phyloP scores from a whole-genome alignment of 495 filamentous ascomycete genomes.

The Neurospora sp. region DNA sequence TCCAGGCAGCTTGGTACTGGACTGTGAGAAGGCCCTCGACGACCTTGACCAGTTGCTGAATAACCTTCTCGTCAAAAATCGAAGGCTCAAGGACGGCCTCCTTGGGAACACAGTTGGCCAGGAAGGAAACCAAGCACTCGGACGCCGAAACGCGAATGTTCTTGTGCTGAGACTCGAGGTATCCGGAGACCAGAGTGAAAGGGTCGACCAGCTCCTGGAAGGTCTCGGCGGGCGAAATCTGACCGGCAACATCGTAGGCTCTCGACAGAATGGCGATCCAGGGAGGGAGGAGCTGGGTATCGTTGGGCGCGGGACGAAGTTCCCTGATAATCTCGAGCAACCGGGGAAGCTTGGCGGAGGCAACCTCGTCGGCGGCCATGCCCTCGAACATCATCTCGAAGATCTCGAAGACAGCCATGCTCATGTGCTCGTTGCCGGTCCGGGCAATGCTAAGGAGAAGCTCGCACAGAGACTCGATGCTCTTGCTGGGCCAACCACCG shows the following conservation, averaged over 20 bases:
- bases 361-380: slow-evolving; percentile 67
- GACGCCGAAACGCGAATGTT: slow-evolving; percentile 91
- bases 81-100: slow-evolving; percentile 76
- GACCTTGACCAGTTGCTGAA: slow-evolving; percentile 61
- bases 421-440: slow-evolving; percentile 86
- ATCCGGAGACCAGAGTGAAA: slow-evolving; percentile 64
- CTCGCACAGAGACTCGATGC: slow-evolving; percentile 86
- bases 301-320: slow-evolving; percentile 77
- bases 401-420: slow-evolving; percentile 89
- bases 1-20: slow-evolving; percentile 90
- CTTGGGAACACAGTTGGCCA: slow-evolving; percentile 76
- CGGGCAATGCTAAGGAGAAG: slow-evolving; percentile 76
- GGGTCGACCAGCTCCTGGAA: slow-evolving; percentile 78
- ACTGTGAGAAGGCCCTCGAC: slow-evolving; percentile 67
- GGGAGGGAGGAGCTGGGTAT: slow-evolving; percentile 84
- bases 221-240: slow-evolving; percentile 74
- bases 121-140: slow-evolving; percentile 86
- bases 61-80: slow-evolving; percentile 73
- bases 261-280: slow-evolving; percentile 94
- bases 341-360: slow-evolving; percentile 78
- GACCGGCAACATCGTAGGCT: slow-evolving; percentile 86
- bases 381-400: slow-evolving; percentile 93
- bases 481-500: slow-evolving; percentile 93
- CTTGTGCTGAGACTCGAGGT: slow-evolving; percentile 75
- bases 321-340: slow-evolving; percentile 80